Conservation (phyloP, 192 early-diverging fungal genomes). For the Coemansia sp. region DNA sequence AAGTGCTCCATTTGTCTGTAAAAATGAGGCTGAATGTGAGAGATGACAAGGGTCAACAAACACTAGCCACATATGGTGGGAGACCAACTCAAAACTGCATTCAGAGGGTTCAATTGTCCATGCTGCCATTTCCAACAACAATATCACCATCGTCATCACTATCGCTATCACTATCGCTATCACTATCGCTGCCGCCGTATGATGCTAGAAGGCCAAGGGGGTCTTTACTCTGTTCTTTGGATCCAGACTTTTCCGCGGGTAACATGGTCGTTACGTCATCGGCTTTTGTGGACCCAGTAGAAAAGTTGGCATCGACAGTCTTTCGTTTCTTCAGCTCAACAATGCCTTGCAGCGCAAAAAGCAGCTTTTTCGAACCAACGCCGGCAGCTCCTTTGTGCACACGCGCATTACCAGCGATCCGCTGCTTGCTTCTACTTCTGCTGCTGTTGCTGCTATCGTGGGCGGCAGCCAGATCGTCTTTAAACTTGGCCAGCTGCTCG, state of each 20-base stretch:
- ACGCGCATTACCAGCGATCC: neutral
- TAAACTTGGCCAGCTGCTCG: conserved; percentile 24
- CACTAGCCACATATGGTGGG: no score
- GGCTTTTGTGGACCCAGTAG: neutral
- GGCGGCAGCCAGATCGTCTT: conserved; percentile 21
- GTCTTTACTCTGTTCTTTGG: neutral
- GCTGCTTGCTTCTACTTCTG: neutral
- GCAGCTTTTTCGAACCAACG: neutral
- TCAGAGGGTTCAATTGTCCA: neutral
- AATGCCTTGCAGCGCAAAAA: conserved; percentile 1
- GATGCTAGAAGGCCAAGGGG: conserved; percentile 21
- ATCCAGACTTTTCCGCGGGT: neutral
- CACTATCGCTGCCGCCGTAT: conserved; percentile 20
- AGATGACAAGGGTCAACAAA: no score
- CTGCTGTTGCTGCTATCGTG: neutral
- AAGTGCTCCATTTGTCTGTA: no score
- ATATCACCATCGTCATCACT: neutral
- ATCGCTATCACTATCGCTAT: conserved; percentile 12
- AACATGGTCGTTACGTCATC: neutral
- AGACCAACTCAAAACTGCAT: neutral
- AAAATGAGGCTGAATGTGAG: no score
- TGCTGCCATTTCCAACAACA: neutral
- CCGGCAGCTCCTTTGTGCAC: conserved; percentile 8
- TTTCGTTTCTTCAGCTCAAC: conserved; percentile 1
- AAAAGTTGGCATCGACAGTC: neutral